A percentile compares a stretch with the other conserved stretches of the same genome.
phyloP scores from a whole-genome alignment of 257 asterid genomes.

The Cordia subcordata region DNA sequence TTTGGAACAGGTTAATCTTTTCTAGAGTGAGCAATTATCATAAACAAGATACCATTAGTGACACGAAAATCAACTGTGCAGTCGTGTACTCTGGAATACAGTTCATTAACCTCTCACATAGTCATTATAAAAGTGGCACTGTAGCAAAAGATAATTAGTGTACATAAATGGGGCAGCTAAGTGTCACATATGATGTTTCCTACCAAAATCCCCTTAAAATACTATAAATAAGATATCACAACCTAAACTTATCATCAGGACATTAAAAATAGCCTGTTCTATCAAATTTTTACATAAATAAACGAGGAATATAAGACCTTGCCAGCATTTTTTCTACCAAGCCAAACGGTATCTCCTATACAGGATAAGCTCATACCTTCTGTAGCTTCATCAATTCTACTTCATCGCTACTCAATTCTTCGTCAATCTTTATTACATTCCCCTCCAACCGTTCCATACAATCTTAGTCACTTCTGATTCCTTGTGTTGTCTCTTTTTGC shows the following conservation, averaged over 20 bases:
- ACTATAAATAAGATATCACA: slow-evolving; percentile 14
- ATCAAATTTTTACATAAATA: background rate
- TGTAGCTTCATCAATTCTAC: background rate
- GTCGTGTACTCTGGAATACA: slow-evolving; percentile 9
- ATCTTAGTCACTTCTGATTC: too few species aligned
- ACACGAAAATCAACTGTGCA: background rate
- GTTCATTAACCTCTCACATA: slow-evolving; percentile 17
- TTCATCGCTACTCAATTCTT: background rate
- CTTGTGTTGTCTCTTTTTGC: background rate
- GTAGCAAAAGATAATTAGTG: slow-evolving; percentile 16
- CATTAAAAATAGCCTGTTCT: slow-evolving; percentile 26
- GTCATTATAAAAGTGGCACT: slow-evolving; percentile 13
- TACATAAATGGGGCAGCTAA: slow-evolving; percentile 21
- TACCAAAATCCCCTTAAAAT: slow-evolving; percentile 26
- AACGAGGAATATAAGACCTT: background rate
- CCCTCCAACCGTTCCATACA: background rate
- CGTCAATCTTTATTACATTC: slow-evolving; percentile 2
- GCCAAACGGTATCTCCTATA: slow-evolving; percentile 13
- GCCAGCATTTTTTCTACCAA: background rate
- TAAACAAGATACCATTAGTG: too few species aligned
- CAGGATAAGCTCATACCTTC: slow-evolving; percentile 12
- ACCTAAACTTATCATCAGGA: slow-evolving; percentile 26
- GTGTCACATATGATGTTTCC: slow-evolving; percentile 7
- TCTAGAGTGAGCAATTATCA: too few species aligned
- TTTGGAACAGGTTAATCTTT: too few species aligned